Conservation (phyloP, 306 rosid genomes). For the Comarum palustre region DNA sequence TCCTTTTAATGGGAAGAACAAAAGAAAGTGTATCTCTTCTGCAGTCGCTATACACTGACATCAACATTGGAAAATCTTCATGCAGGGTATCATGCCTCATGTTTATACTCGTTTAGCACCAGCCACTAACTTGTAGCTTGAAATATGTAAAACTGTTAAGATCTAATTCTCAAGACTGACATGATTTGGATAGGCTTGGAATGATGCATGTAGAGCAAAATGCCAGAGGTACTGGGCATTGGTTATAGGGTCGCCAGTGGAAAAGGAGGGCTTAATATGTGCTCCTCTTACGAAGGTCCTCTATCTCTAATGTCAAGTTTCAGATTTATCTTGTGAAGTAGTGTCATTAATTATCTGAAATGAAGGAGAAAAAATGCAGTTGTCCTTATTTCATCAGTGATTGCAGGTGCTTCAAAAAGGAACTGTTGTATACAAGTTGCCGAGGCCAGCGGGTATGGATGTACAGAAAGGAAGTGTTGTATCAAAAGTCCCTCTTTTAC, state of each 20-base stretch:
- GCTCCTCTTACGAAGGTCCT: constrained; percentile 91
- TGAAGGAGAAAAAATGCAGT: background rate
- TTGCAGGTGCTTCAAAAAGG: constrained; percentile 92
- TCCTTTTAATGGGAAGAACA: constrained; percentile 76
- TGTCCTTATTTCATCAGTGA: constrained; percentile 13
- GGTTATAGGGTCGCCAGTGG: constrained; percentile 79
- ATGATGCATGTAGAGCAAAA: constrained; percentile 68
- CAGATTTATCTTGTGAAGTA: background rate
- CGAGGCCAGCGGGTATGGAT: constrained; percentile 80
- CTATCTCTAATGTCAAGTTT: constrained; percentile 21
- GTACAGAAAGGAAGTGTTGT: constrained; percentile 95
- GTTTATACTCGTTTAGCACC: background rate
- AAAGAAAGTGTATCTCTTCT: constrained; percentile 67
- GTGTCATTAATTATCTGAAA: constrained; percentile 2
- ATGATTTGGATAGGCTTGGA: constrained; percentile 54
- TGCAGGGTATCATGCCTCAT: constrained; percentile 45
- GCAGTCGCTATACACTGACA: constrained; percentile 65
- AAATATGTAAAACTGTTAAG: background rate
- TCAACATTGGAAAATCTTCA: constrained; percentile 49
- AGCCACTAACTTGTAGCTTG: constrained; percentile 2
- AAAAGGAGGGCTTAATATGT: constrained; percentile 73
- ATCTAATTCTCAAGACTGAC: constrained; percentile 11
- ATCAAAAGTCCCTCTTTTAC: constrained; percentile 85
- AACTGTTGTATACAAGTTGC: constrained; percentile 76
- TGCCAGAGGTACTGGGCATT: constrained; percentile 88